Evolutionary conservation across 495 filamentous ascomycete species (phyloP).

Genomic region (Mycothermus thermophilus): DNA sequence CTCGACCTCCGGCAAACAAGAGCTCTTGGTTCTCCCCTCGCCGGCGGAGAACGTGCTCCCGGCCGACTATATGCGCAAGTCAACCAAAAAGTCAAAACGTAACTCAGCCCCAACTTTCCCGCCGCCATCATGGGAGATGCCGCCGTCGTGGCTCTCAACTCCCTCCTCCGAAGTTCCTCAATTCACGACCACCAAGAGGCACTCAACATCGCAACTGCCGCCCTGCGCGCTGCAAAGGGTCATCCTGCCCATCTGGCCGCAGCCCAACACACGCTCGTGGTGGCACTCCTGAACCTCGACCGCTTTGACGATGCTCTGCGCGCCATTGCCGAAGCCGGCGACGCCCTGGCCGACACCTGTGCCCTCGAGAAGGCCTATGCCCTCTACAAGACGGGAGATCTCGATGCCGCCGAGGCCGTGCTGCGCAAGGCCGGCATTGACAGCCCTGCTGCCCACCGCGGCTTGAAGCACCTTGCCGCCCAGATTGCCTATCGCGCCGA

Average conservation of each 20-base stretch:
- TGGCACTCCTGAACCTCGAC: slow-evolving; percentile 86
- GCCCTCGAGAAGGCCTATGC: slow-evolving; percentile 77
- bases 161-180: slow-evolving; percentile 32
- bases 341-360: slow-evolving; percentile 51
- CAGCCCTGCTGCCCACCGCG: slow-evolving; percentile 14
- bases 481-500: slow-evolving; percentile 82
- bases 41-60: slow-evolving; percentile 10
- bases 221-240: slow-evolving; percentile 61
- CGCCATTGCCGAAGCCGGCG: slow-evolving; percentile 56
- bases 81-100: slow-evolving; percentile 3
- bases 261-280: slow-evolving; percentile 62
- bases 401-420: slow-evolving; percentile 55
- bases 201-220: slow-evolving; percentile 32
- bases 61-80: slow-evolving; percentile 10
- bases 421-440: slow-evolving; percentile 28
- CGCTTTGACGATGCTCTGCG: slow-evolving; percentile 81
- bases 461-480: slow-evolving; percentile 69
- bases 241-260: slow-evolving; percentile 34
- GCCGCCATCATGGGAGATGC: slow-evolving; percentile 23
- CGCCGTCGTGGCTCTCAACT: slow-evolving; percentile 35
- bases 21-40: slow-evolving; percentile 2
- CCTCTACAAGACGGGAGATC: slow-evolving; percentile 70
- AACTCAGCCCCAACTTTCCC: slow-evolving; percentile 3
- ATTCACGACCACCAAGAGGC: slow-evolving; percentile 36
- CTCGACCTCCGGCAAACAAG: too few species aligned